A percentile compares a stretch with the other conserved stretches of the same genome.
Conservation (phyloP, 2,329 filamentous ascomycete species). For the Shiraia bambusicola region DNA sequence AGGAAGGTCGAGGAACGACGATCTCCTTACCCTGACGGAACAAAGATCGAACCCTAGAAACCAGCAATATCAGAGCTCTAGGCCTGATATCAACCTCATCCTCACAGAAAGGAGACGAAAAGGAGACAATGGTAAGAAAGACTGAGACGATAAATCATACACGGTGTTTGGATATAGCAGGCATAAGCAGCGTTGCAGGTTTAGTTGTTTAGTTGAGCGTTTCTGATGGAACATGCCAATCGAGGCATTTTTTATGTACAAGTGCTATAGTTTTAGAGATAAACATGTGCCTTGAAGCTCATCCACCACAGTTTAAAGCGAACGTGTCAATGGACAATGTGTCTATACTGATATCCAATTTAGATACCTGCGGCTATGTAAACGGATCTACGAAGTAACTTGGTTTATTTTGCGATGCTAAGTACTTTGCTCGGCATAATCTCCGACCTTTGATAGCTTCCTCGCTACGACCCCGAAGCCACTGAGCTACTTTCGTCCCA, state of each 20-base stretch:
- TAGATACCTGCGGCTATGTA: too few relatives aligned
- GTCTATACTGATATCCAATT: too few relatives aligned
- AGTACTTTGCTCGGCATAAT: constrained; percentile 14
- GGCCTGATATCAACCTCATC: constrained; percentile 33
- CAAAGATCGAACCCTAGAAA: constrained; percentile 16
- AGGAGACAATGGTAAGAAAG: constrained; percentile 29
- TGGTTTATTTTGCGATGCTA: too few relatives aligned
- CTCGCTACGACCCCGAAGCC: constrained; percentile 2
- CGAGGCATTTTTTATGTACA: constrained; percentile 2
- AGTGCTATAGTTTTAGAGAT: background rate
- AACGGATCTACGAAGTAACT: too few relatives aligned
- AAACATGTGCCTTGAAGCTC: background rate
- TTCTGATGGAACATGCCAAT: constrained; percentile 5
- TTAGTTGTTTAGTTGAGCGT: constrained; percentile 8
- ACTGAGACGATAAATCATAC: constrained; percentile 22
- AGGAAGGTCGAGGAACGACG: constrained; percentile 24
- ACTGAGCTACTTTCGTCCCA: constrained; percentile 6
- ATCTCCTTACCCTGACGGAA: constrained; percentile 15
- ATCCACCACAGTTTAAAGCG: background rate
- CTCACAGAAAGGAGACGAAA: constrained; percentile 32
- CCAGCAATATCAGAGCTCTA: constrained; percentile 35
- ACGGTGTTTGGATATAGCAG: constrained; percentile 8
- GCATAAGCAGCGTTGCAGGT: constrained; percentile 1
- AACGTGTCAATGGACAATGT: background rate
- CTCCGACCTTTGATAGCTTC: constrained; percentile 17